A percentile compares a stretch with the other conserved stretches of the same genome.
Conservation (phyloP, 257 asterid species). For the Fraxinus anomala region DNA sequence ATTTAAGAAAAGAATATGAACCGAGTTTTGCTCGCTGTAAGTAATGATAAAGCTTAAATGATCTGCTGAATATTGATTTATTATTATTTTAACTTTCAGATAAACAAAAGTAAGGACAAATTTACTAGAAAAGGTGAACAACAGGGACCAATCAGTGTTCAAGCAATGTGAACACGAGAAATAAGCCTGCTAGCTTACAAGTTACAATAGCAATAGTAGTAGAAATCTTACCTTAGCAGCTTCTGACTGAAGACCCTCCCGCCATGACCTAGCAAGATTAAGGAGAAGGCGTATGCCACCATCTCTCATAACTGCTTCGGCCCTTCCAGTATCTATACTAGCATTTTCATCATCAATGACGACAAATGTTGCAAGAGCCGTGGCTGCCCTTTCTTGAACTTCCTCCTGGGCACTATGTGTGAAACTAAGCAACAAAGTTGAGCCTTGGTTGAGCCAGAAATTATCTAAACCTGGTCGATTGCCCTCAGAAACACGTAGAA, state of each 20-base stretch:
- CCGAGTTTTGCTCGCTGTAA: slow-evolving; percentile 10
- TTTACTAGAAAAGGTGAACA: slow-evolving; percentile 5
- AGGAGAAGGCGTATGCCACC: slow-evolving; percentile 69
- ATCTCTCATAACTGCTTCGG: slow-evolving; percentile 68
- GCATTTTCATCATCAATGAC: slow-evolving; percentile 84
- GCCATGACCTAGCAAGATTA: slow-evolving; percentile 76
- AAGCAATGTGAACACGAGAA: slow-evolving; percentile 1
- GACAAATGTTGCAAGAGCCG: slow-evolving; percentile 76
- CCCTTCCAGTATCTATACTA: slow-evolving; percentile 71
- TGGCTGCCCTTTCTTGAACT: slow-evolving; percentile 89
- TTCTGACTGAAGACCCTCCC: slow-evolving; percentile 84
- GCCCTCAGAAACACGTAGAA: slow-evolving; percentile 77
- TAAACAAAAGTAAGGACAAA: neutral
- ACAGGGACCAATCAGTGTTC: neutral
- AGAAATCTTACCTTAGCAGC: slow-evolving; percentile 65
- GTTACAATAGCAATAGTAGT: slow-evolving; percentile 2
- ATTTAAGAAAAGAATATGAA: slow-evolving; percentile 24
- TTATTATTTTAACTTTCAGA: neutral
- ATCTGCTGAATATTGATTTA: slow-evolving; percentile 5
- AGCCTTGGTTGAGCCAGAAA: slow-evolving; percentile 86
- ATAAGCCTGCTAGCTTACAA: neutral
- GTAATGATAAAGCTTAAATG: slow-evolving; percentile 16
- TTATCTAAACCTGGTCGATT: slow-evolving; percentile 67
- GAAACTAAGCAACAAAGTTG: slow-evolving; percentile 61
- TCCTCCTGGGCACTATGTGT: slow-evolving; percentile 77